Evolutionary conservation across 805 yeast species (phyloP).

Genomic region (Candida quercuum): DNA sequence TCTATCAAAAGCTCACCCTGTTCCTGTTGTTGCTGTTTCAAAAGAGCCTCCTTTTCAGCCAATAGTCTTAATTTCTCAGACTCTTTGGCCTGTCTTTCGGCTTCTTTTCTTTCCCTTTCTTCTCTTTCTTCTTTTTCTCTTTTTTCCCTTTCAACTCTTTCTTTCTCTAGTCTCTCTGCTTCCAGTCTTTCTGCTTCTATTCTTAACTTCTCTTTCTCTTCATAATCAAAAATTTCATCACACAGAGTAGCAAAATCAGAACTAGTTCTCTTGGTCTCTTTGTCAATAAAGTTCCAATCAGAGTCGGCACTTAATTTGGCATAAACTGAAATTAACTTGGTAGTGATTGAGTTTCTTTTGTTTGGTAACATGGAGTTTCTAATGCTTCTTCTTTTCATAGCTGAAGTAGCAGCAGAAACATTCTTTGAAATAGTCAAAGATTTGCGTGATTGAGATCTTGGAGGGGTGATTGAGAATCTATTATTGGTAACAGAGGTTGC

Average conservation of each 20-base stretch:
- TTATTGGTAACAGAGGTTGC: conserved; percentile 3
- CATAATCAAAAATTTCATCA: conserved; percentile 73
- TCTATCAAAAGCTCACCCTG: conserved; percentile 7
- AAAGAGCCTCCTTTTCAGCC: conserved; percentile 13
- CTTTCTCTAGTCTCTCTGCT: conserved; percentile 37
- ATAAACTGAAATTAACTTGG: conserved; percentile 65
- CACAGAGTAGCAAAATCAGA: conserved; percentile 74
- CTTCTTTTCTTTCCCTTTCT: conserved; percentile 8
- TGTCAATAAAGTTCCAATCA: conserved; percentile 66
- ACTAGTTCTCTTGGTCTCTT: conserved; percentile 69
- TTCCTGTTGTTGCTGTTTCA: conserved; percentile 19
- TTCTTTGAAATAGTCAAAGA: conserved; percentile 10
- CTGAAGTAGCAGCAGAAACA: conserved; percentile 6
- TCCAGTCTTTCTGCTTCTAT: conserved; percentile 32
- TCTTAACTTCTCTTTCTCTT: conserved; percentile 54
- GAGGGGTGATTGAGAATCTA: conserved; percentile 4
- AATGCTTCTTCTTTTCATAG: conserved; percentile 22
- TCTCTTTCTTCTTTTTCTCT: conserved; percentile 19
- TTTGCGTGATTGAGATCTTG: conserved; percentile 2
- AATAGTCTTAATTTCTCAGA: conserved; percentile 15
- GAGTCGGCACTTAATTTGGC: conserved; percentile 58
- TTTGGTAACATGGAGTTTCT: conserved; percentile 35
- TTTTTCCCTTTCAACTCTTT: conserved; percentile 20
- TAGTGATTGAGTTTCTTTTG: conserved; percentile 67
- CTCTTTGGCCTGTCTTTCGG: conserved; percentile 13